phyloP scores from a whole-genome alignment of 257 asterid species.

The Vinca minor region DNA sequence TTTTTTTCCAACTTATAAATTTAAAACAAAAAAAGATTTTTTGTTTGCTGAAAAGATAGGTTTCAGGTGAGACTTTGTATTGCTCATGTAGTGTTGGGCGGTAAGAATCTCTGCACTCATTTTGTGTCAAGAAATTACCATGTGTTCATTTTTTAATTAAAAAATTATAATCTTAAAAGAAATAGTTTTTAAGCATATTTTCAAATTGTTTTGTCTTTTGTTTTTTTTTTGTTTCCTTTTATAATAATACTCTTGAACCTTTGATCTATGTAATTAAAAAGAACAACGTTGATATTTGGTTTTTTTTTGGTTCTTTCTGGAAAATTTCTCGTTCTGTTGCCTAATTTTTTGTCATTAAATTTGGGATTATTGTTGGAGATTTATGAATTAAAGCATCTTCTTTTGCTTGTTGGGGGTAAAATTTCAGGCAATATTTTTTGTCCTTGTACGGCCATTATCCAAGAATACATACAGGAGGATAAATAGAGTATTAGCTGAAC shows the following conservation, averaged over 20 bases:
- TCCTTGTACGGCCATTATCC: constrained; percentile 63
- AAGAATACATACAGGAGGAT: constrained; percentile 76
- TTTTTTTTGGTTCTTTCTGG: neutral
- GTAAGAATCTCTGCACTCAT: neutral
- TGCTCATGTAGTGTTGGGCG: neutral
- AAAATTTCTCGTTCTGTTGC: neutral
- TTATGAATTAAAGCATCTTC: neutral
- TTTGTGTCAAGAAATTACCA: neutral
- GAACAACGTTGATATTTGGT: too few species aligned
- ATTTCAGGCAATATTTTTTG: constrained; percentile 62
- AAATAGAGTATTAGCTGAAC: constrained; percentile 64
- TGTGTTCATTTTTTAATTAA: neutral
- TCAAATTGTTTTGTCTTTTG: too few species aligned
- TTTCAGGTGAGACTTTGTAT: neutral
- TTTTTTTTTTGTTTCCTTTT: too few species aligned
- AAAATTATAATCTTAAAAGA: too few species aligned
- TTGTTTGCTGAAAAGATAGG: neutral
- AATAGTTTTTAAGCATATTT: too few species aligned
- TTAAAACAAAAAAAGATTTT: too few species aligned
- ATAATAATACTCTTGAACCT: neutral
- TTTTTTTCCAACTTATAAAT: neutral
- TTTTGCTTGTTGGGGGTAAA: neutral
- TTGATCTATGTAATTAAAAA: too few species aligned
- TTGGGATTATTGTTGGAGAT: neutral
- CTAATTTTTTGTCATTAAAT: neutral